Percentiles rank a stretch among this genome's conserved stretches.
Evolutionary conservation across 1,139 yeast genomes (phyloP).

Genomic region (Yamadazyma trypodendri): DNA sequence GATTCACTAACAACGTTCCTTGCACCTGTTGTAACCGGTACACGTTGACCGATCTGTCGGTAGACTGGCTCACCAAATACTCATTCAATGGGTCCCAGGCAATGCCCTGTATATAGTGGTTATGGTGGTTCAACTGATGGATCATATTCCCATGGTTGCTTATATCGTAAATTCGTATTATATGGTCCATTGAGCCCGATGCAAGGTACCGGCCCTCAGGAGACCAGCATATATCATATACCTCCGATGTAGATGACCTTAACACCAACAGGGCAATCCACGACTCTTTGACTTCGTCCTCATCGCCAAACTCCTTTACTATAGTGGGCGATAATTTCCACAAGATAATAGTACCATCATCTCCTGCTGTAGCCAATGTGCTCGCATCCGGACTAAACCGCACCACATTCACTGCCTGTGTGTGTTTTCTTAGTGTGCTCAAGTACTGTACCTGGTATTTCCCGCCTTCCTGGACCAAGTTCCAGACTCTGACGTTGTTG

Average conservation of each 20-base stretch:
- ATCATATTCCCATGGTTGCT: conserved; percentile 54
- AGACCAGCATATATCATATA: conserved; percentile 90
- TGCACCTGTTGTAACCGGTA: conserved; percentile 1
- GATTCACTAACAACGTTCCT: conserved; percentile 3
- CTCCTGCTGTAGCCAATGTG: conserved; percentile 85
- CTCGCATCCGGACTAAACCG: conserved; percentile 71
- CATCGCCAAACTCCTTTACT: conserved; percentile 59
- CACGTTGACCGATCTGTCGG: conserved; percentile 70
- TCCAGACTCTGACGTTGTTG: conserved; percentile 77
- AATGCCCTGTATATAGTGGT: conserved; percentile 92
- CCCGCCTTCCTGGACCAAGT: conserved; percentile 11
- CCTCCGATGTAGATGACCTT: conserved; percentile 67
- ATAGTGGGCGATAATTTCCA: conserved; percentile 66
- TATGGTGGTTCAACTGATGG: conserved; percentile 67
- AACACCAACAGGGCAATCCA: conserved; percentile 65
- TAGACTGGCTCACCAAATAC: conserved; percentile 81
- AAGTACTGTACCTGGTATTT: conserved; percentile 50
- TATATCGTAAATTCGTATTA: conserved; percentile 65
- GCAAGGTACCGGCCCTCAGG: conserved; percentile 73
- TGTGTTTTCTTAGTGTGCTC: conserved; percentile 80
- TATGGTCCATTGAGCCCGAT: conserved; percentile 92
- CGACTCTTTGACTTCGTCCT: conserved; percentile 60
- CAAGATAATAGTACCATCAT: conserved; percentile 82
- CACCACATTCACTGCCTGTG: conserved; percentile 92
- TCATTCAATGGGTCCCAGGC: conserved; percentile 88